Evolutionary conservation across 768 basidiomycete genomes (phyloP), one percentile per base, ranked within the genome.

Genomic region (Boletellus ananas): DNA sequence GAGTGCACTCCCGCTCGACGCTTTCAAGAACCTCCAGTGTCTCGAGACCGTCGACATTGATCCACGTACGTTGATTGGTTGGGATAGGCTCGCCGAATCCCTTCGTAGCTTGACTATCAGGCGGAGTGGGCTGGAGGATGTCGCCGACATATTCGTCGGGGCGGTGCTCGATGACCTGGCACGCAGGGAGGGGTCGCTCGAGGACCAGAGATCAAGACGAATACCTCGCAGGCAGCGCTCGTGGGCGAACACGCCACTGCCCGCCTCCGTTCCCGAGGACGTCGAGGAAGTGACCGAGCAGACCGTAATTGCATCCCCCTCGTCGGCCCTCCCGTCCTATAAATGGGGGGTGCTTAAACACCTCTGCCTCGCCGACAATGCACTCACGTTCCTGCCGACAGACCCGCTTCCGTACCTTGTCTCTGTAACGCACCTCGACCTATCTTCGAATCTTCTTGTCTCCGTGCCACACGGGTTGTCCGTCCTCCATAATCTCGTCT

Each of bases 401-500:
- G 77, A 81, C 17, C 71, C 80, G 12, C 72, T 91, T 31, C 76
- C 79, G 6, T 78, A 83, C 62, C 78, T 94, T 46, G 79, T 83
- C 37, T 79, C 85, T 6, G 70, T 97, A 36, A 86, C 85, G 0
- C 82, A 90, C 64, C 81, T 95, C 54, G 91, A 95, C 68, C 78
- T 95, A 36, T 94, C 93, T 17, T 89, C 88, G 36, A 96, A 96
- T 65, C 81, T 96, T 16, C 80, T 97, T 40, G 83, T 94, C 36
- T 87, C 90, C 27, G 78, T 94, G n/a, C 93, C 93, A 1, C 67
- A 85, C 2, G 87, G 85, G 18, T 77, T 95, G 29, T 78, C 83
- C 14, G 63, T 74, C 6, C 79, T 99, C 20, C 81, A 84, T 61
- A 87, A 85, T 55, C 87, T 99, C 45, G 69, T 83, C 47, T 90